Base-by-base conservation (phyloP, 345 rosid species). In the Eutrema japonicum region DNA sequence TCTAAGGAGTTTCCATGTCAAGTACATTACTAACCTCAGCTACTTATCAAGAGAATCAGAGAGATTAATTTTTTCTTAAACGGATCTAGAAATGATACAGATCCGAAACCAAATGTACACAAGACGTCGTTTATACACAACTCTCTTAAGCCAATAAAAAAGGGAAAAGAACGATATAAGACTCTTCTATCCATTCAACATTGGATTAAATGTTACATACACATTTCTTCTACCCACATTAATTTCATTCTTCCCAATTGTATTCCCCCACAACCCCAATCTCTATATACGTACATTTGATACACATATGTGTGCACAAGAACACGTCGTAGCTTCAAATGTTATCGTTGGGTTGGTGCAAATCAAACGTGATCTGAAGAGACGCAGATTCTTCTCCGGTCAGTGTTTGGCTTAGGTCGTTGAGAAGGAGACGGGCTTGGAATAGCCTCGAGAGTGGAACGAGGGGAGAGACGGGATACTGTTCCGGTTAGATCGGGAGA, bases 381-480 rank as follows among this genome's bases (percentile, higher is more conserved):
- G 13, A 45, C 36, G 11, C 40, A 46, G 26, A 22, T 18, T 47
- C 75, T 68, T 63, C 79, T 76, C 53, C 71, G 22, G 61, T 69
- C 75, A 36, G 7, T 47, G 71, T 59, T 76, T 6, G 12, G 70
- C 47, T 77, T 77, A 18, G 76, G 72, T 64, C 62, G 61, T 26
- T 77, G 80, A 10, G 80, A 56, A 76, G 86, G 82, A 74, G 80
- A 82, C 60, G 66, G 66, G 78, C 76, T 58, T 40, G 89, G 89
- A 60, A 76, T 82, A 64, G 78, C 77, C 76, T 88, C 90, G 0
- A 76, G 88, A 18, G 81, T 83, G 5, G 91, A 85, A 30, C 87
- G 80, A 30, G 88, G 89, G 55, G 84, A 85, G 42, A 66, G 79
- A 50, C 67, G 80, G 26, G 83, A 43, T 29, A 42, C 3, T 47